Base-by-base conservation (phyloP, 768 basidiomycete species). In the Lyophyllum shimeji region DNA sequence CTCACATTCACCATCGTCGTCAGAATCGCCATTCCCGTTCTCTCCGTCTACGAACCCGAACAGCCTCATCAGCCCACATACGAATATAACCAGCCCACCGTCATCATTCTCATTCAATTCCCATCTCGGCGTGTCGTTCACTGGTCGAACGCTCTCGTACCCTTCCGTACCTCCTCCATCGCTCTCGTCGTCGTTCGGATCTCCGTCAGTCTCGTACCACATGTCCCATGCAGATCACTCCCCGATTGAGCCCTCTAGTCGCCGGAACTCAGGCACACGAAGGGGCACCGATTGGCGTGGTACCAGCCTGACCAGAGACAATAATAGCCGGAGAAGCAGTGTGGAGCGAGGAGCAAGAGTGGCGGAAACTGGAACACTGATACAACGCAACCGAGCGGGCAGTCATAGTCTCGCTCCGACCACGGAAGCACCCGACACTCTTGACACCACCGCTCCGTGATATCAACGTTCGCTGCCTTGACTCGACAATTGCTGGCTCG, bases 121-220 rank as follows among this genome's bases (percentile, higher is more conserved):
- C 7, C 76, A 76, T 52, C 69, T 72, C 47, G 69, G 73, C 53
- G 63, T 67, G 39, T 59, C 75, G 25, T 68, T 68, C 46, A 70
- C 61, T 51, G 74, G 64, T 6, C 70, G 75, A 52, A 74, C 77
- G 13, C 76, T 93, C 49, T 81, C 89, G 4, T 94, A 94, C 62
- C 91, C 91, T 0, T 86, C 85, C 6, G 92, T 93, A 0, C 91
- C 92, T 1, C 91, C 91, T 11, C 91, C 91, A 2, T 89, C 88
- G 1, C 70, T 91, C 24, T 89, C 87, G 5, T 89, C 87, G 7
- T 89, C 88, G 9, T 86, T 90, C 60, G 90, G 90, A 13, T 87
- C 86, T 5, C 86, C 88, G 7, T 77, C 76, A 23, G 77, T 82
- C 17, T 74, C 80, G 12, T 78, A 74, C 59, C 71, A 74, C 55